These are phyloP conservation scores for Soucietia sequanensis DNA, from an alignment of 805 yeast species.

Conservation along the genomic window DNA sequence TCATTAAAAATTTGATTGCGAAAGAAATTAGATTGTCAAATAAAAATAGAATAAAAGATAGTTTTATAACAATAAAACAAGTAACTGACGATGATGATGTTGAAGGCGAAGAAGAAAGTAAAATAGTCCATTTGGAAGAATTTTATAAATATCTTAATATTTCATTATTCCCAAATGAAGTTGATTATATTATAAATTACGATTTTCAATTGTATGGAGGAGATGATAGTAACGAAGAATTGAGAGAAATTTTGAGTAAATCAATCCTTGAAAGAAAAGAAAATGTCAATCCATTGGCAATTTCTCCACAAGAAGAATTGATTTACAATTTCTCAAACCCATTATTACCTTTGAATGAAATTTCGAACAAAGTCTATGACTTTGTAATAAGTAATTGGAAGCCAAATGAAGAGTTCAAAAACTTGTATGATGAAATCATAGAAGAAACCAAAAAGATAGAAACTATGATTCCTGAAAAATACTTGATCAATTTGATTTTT, in stretches of 20 bases:
- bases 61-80: conserved; percentile 46
- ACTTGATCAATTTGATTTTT: conserved; percentile 59
- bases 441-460: conserved; percentile 12
- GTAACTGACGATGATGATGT: conserved; percentile 27
- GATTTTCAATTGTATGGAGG: conserved; percentile 35
- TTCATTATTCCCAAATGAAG: conserved; percentile 29
- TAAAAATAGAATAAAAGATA: conserved; percentile 64
- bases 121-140: conserved; percentile 34
- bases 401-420: conserved; percentile 34
- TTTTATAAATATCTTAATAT: conserved; percentile 39
- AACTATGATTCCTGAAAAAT: conserved; percentile 19
- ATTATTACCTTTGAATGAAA: conserved; percentile 34
- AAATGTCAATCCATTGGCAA: conserved; percentile 7
- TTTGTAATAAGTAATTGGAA: conserved; percentile 41
- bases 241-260: conserved; percentile 23
- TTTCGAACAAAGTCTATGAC: conserved; percentile 39
- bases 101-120: conserved; percentile 27
- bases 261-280: conserved; percentile 24
- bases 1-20: conserved; percentile 74
- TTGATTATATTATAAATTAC: conserved; percentile 29
- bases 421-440: conserved; percentile 29
- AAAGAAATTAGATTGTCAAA: conserved; percentile 86
- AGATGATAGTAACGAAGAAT: conserved; percentile 19
- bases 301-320: conserved; percentile 40
- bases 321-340: conserved; percentile 34